These are phyloP conservation scores for Talaromyces pinophilus DNA, from an alignment of 2,329 filamentous ascomycete genomes.

Conservation along the genomic window DNA sequence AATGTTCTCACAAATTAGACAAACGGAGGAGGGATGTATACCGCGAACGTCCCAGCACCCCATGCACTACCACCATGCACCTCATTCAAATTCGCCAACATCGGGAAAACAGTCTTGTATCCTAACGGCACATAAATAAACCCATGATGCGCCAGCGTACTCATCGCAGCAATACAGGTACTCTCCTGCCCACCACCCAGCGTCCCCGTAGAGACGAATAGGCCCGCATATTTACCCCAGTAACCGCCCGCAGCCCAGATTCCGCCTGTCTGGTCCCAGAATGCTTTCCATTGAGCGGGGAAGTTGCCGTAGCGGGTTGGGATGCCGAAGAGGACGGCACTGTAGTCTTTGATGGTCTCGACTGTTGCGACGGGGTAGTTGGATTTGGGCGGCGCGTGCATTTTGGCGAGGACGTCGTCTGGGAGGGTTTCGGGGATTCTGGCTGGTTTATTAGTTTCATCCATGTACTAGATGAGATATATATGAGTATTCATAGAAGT, in stretches of 20 bases:
- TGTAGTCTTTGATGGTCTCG: slow-evolving; percentile 69
- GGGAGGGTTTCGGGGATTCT: slow-evolving; percentile 83
- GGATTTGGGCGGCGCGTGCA: slow-evolving; percentile 80
- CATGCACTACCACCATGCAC: slow-evolving; percentile 84
- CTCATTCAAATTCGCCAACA: slow-evolving; percentile 71
- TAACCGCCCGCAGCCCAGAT: slow-evolving; percentile 78
- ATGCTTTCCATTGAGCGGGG: slow-evolving; percentile 86
- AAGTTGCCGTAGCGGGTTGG: slow-evolving; percentile 97
- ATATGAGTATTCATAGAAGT: not conserved
- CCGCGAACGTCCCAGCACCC: slow-evolving; percentile 90
- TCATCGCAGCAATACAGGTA: slow-evolving; percentile 77
- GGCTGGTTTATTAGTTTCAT: not conserved
- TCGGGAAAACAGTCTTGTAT: slow-evolving; percentile 75
- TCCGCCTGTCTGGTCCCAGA: slow-evolving; percentile 82
- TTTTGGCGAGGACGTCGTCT: slow-evolving; percentile 80
- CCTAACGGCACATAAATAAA: slow-evolving; percentile 93
- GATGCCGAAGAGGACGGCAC: slow-evolving; percentile 89
- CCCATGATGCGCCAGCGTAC: slow-evolving; percentile 87
- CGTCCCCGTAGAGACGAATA: slow-evolving; percentile 84
- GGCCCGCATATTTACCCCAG: slow-evolving; percentile 83
- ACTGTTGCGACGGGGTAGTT: slow-evolving; percentile 65
- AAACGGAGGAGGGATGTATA: slow-evolving; percentile 30
- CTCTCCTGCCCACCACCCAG: slow-evolving; percentile 90
- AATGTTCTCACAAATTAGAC: not conserved
- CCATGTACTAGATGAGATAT: not conserved